phyloP scores from a whole-genome alignment of 345 rosid genomes.

The Salix purpurea region DNA sequence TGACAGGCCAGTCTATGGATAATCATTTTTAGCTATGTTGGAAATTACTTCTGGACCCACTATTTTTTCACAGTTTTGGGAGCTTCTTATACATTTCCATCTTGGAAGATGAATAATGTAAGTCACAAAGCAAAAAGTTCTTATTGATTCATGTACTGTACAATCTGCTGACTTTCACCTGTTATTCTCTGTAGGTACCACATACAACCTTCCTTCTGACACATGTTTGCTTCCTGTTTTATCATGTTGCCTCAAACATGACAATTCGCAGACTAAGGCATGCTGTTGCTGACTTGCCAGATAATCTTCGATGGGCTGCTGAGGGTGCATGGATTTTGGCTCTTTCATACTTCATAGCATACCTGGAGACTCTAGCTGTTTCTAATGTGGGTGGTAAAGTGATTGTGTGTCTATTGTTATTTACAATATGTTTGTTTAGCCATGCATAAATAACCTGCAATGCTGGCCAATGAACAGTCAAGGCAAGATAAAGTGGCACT shows the following conservation, averaged over 20 bases:
- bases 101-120: constrained; percentile 98
- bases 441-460: not conserved
- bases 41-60: constrained; percentile 98
- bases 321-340: constrained; percentile 92
- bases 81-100: constrained; percentile 97
- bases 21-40: constrained; percentile 82
- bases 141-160: not conserved
- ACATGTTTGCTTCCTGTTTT: constrained; percentile 90
- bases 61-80: constrained; percentile 95
- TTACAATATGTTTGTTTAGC: not conserved
- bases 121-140: constrained; percentile 18
- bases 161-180: not conserved
- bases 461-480: not conserved
- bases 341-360: constrained; percentile 91
- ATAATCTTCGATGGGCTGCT: constrained; percentile 51
- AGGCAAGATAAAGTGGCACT: not conserved
- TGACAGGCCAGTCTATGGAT: constrained; percentile 92
- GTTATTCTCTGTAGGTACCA: constrained; percentile 64
- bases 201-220: constrained; percentile 94
- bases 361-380: constrained; percentile 87
- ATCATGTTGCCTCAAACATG: constrained; percentile 86
- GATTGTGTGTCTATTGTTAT: constrained; percentile 5
- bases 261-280: constrained; percentile 81
- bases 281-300: constrained; percentile 62
- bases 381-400: constrained; percentile 59